Conservation (phyloP, 768 basidiomycete species). For the Boletus sp. region DNA sequence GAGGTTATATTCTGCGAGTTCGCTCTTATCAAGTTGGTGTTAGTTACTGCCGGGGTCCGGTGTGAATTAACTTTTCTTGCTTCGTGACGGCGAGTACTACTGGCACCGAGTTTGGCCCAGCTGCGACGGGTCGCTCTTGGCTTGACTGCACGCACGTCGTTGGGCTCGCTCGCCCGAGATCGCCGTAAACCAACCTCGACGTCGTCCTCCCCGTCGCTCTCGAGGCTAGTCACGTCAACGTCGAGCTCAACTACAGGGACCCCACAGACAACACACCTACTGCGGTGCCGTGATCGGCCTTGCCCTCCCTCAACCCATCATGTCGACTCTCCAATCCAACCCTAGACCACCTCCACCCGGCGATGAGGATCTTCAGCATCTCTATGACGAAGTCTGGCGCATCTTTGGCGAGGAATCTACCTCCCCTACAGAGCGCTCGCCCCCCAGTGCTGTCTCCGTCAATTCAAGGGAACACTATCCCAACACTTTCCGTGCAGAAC, state of each 20-base stretch:
- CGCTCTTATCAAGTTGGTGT: neutral
- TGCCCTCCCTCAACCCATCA: conserved; percentile 18
- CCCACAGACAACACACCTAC: neutral
- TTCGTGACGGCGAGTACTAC: neutral
- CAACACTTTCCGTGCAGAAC: conserved; percentile 23
- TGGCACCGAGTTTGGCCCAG: neutral
- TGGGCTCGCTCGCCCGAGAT: neutral
- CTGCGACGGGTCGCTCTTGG: neutral
- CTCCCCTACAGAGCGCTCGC: conserved; percentile 32
- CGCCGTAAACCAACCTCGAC: neutral
- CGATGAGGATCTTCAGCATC: conserved; percentile 69
- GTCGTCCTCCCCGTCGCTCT: neutral
- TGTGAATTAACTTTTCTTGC: neutral
- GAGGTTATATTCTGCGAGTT: too few relatives aligned
- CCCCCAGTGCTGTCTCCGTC: conserved; percentile 15
- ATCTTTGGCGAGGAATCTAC: conserved; percentile 53
- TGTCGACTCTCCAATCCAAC: conserved; percentile 38
- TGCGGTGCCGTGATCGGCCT: conserved; percentile 7
- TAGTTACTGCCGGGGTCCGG: conserved; percentile 2
- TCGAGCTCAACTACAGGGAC: neutral
- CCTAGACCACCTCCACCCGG: conserved; percentile 44
- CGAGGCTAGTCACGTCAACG: neutral
- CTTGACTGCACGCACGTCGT: conserved; percentile 2
- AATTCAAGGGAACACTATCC: conserved; percentile 19
- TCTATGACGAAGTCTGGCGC: conserved; percentile 76